These are phyloP conservation scores for Corylus avellana DNA, from an alignment of 306 rosid genomes.

Conservation along the genomic window DNA sequence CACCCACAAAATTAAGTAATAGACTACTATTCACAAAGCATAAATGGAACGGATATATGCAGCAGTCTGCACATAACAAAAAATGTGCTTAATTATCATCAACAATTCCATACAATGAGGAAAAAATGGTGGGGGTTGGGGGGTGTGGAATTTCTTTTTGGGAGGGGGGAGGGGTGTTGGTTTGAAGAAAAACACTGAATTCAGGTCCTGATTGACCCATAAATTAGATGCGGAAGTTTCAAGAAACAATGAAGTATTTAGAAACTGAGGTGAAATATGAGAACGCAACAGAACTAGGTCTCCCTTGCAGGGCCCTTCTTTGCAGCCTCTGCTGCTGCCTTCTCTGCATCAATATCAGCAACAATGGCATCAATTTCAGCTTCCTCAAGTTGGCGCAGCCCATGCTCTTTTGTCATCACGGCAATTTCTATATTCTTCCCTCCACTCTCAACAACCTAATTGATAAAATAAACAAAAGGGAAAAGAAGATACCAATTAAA, in stretches of 20 bases:
- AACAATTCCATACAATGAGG: not conserved
- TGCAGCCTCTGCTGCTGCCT: constrained; percentile 66
- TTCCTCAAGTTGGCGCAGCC: constrained; percentile 57
- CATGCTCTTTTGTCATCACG: constrained; percentile 59
- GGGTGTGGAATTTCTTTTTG: too few species aligned
- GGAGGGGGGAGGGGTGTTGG: too few species aligned
- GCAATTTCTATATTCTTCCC: constrained; percentile 67
- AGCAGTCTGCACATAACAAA: not conserved
- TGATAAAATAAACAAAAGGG: not conserved
- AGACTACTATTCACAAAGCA: not conserved
- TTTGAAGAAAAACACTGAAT: not conserved
- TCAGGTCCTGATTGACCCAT: not conserved
- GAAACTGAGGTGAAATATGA: not conserved
- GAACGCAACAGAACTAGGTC: not conserved
- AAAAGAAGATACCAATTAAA: not conserved
- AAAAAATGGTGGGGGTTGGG: too few species aligned
- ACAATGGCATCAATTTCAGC: constrained; percentile 60
- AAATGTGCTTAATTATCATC: not conserved
- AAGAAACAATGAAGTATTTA: not conserved
- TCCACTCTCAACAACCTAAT: constrained; percentile 65
- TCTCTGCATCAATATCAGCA: constrained; percentile 59
- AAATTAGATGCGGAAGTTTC: not conserved
- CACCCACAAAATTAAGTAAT: too few species aligned
- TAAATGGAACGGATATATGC: not conserved
- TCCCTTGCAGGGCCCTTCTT: constrained; percentile 59